Percentiles rank a stretch among this genome's conserved stretches.
phyloP scores from a whole-genome alignment of 257 asterid genomes.

The Eustoma russellianum region DNA sequence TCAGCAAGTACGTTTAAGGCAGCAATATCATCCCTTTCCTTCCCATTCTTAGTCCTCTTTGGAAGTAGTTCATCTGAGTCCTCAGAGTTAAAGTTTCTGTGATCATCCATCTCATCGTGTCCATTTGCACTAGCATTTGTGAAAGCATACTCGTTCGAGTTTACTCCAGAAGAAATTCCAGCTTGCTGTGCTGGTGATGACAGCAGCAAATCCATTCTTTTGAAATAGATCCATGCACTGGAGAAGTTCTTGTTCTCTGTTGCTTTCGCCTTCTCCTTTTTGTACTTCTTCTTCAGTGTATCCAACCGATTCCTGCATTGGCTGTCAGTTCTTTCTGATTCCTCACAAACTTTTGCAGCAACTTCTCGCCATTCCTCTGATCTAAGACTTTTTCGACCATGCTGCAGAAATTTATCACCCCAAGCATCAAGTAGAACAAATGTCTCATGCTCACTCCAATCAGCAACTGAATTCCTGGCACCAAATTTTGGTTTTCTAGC shows the following conservation, averaged over 20 bases:
- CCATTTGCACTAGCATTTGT: conserved; percentile 53
- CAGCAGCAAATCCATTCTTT: conserved; percentile 58
- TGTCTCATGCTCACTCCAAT: conserved; percentile 85
- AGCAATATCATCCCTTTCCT: conserved; percentile 9
- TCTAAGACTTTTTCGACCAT: conserved; percentile 79
- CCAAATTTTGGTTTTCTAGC: conserved; percentile 44
- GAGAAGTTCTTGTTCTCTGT: conserved; percentile 15
- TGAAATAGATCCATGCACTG: conserved; percentile 64
- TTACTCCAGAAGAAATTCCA: conserved; percentile 58
- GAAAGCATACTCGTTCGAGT: conserved; percentile 59
- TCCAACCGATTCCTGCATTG: conserved; percentile 87
- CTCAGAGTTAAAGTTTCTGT: conserved; percentile 40
- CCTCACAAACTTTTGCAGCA: conserved; percentile 56
- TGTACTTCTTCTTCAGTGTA: conserved; percentile 81
- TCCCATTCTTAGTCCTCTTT: conserved; percentile 26
- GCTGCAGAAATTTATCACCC: conserved; percentile 75
- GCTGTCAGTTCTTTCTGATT: conserved; percentile 61
- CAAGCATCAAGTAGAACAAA: conserved; percentile 57
- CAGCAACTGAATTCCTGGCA: conserved; percentile 70
- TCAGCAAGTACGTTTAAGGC: conserved; percentile 60
- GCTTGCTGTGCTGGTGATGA: conserved; percentile 38
- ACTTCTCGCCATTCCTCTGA: conserved; percentile 93
- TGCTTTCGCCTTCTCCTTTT: conserved; percentile 60
- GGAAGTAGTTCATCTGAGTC: conserved; percentile 46
- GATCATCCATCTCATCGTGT: conserved; percentile 68